Base-by-base conservation (phyloP, 352 stramenopile genomes). In the Phytophthora sp. region DNA sequence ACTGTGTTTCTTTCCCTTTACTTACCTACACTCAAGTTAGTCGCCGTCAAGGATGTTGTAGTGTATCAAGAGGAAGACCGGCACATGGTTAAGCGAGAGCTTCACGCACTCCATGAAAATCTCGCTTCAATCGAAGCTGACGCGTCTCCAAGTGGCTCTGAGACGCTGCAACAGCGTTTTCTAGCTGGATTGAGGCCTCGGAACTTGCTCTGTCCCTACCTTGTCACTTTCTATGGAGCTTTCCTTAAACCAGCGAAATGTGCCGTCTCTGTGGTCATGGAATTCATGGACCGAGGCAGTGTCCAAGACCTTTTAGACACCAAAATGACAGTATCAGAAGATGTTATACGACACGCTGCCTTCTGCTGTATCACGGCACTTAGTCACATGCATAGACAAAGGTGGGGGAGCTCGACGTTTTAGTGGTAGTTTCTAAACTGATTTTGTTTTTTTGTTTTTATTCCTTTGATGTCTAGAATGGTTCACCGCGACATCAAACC, bases 261-360 rank as follows among this genome's bases (percentile, higher is more conserved):
- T 23, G 84, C 77, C 0, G 77, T 98, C 26, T 91, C 79, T 23
- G 90, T 98, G 21, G 90, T 96, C 38, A 94, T 98, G 80, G 91
- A 98, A 63, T 97, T 97, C 41, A 98, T 98, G 91, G 86, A 98
- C 46, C 86, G 90, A 57, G 92, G 92, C 16, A 96, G 86, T 36
- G 65, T 97, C 0, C 88, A 97, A 53, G 84, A 94, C 29, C 65
- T 92, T 2, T 53, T 92, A 7, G 76, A 89, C n/a, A 67, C 62
- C 0, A 73, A 74, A 5, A 47, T 81, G 15, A 76, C 78, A 0
- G 66, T 90, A 2, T 74, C 82, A 0, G 87, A 95, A 54, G 42
- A 66, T 3, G 67, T 95, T 0, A 27, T 97, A 33, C 74, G 80
- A 2, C 87, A 95, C 46, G 82, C 89, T n/a, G 77, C 89, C 0